phyloP scores from a whole-genome alignment of 2,329 filamentous ascomycete species.

The Claviceps quebecensis region DNA sequence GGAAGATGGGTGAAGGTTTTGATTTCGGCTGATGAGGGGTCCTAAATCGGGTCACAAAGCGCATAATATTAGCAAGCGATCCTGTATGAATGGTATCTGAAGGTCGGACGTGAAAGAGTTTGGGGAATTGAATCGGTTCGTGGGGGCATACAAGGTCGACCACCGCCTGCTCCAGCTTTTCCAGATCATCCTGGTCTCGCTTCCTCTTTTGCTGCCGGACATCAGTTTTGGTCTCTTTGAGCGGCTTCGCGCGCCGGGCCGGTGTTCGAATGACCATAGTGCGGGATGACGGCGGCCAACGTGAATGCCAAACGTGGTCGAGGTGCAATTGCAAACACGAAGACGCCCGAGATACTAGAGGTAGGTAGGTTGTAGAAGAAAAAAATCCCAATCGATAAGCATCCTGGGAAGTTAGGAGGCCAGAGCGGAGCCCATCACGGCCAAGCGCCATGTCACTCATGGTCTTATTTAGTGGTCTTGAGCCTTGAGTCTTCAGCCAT shows the following conservation, averaged over 20 bases:
- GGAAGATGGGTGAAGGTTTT: conserved; percentile 73
- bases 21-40: conserved; percentile 42
- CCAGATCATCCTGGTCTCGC: conserved; percentile 22
- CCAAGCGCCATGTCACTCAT: too few relatives aligned
- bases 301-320: neutral
- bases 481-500: too few relatives aligned
- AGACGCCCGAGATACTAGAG: neutral
- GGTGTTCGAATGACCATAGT: conserved; percentile 17
- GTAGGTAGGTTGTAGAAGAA: neutral
- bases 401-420: too few relatives aligned
- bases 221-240: conserved; percentile 18
- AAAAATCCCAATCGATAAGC: conserved; percentile 3
- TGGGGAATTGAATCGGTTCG: neutral
- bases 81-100: neutral
- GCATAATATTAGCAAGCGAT: neutral
- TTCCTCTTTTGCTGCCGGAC: conserved; percentile 24
- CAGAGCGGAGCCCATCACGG: too few relatives aligned
- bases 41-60: conserved; percentile 24
- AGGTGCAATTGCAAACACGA: neutral
- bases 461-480: too few relatives aligned
- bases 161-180: conserved; percentile 20
- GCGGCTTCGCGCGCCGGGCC: conserved; percentile 13
- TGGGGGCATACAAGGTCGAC: conserved; percentile 17
- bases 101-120: too few relatives aligned
- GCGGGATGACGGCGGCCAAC: neutral